These are phyloP conservation scores for Batrachochytrium dendrobatidis DNA, from an alignment of 371 early-diverging fungal species.

Conservation along the genomic window DNA sequence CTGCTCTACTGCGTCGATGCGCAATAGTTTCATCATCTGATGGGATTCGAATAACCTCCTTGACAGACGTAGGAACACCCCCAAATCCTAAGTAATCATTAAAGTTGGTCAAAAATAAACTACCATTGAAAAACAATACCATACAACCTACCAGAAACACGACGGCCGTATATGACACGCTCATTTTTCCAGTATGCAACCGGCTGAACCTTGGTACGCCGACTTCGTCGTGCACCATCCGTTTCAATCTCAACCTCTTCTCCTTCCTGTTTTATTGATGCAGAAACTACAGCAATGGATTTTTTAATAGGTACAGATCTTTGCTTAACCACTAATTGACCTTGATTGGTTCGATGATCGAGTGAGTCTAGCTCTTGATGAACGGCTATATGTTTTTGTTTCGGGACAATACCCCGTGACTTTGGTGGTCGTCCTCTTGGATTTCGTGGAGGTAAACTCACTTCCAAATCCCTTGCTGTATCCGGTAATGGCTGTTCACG, in stretches of 20 bases:
- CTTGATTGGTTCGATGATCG: too few relatives aligned
- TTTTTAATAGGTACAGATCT: too few relatives aligned
- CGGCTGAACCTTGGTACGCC: slow-evolving; percentile 21
- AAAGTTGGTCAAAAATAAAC: not conserved
- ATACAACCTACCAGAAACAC: slow-evolving; percentile 9
- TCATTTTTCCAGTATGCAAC: slow-evolving; percentile 32
- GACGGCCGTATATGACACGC: slow-evolving; percentile 21
- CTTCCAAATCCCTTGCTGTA: too few relatives aligned
- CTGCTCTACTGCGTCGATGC: not conserved
- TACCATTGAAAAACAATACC: not conserved
- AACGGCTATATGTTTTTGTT: too few relatives aligned
- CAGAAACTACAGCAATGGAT: slow-evolving; percentile 6
- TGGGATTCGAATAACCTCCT: slow-evolving; percentile 16
- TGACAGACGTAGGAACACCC: not conserved
- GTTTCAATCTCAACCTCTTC: too few relatives aligned
- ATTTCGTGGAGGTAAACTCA: too few relatives aligned
- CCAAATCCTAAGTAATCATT: not conserved
- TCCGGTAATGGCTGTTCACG: too few relatives aligned
- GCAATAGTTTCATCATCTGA: slow-evolving; percentile 13
- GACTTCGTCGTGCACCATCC: slow-evolving; percentile 24
- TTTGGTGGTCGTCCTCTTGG: too few relatives aligned
- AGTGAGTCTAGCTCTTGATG: too few relatives aligned
- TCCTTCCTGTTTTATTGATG: slow-evolving; percentile 7
- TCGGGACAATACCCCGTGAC: too few relatives aligned
- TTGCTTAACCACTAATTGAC: too few relatives aligned